A percentile compares a stretch with the other conserved stretches of the same genome.
Conservation (phyloP, 108 stramenopile species). For the Parietichytrium sp. region DNA sequence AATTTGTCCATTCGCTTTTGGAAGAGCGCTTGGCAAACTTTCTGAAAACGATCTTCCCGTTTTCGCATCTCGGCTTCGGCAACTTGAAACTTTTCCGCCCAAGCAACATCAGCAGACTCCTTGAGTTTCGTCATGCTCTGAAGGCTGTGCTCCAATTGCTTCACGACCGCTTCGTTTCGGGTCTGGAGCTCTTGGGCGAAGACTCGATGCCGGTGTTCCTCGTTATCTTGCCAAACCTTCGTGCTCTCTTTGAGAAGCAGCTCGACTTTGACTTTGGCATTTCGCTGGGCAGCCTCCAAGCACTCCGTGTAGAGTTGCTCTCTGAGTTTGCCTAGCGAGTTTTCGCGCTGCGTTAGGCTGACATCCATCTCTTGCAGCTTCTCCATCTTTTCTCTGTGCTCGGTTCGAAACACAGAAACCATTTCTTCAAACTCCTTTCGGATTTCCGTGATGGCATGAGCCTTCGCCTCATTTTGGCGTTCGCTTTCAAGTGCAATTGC, state of each 20-base stretch:
- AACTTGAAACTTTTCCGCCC: not conserved
- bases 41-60: not conserved
- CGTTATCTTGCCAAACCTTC: not conserved
- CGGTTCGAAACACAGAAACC: not conserved
- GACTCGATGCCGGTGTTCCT: not conserved
- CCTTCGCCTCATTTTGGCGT: not conserved
- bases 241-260: not conserved
- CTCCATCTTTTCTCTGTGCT: not conserved
- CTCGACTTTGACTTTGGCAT: not conserved
- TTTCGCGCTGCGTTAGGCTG: not conserved
- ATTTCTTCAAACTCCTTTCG: not conserved
- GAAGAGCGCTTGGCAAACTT: not conserved
- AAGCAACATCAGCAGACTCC: not conserved
- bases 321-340: not conserved
- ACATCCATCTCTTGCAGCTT: not conserved
- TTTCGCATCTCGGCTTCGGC: not conserved
- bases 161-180: not conserved
- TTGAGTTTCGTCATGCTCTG: not conserved
- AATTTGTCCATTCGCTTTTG: constrained; percentile 13
- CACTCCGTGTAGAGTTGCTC: not conserved
- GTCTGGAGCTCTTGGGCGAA: not conserved
- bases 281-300: not conserved
- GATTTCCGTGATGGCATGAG: not conserved
- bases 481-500: not conserved
- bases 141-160: not conserved